Evolutionary conservation across 2,329 filamentous ascomycete genomes (phyloP).

Genomic region (Neonectria coccinea): DNA sequence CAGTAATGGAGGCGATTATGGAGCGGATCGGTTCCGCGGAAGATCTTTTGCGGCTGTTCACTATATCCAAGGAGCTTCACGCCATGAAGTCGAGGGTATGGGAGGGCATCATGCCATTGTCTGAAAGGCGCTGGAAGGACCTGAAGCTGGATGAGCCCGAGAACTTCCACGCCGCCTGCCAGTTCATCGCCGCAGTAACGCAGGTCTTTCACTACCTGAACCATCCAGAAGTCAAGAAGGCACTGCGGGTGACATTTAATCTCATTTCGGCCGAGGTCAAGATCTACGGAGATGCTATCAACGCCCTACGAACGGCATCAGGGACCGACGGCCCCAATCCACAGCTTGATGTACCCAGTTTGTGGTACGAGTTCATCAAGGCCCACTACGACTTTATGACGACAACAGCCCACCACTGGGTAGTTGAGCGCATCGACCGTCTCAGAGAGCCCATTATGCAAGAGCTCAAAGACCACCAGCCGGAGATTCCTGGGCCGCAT

Average conservation of each 20-base stretch:
- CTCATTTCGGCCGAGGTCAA: not conserved
- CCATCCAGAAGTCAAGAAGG: not conserved
- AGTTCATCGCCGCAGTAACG: not conserved
- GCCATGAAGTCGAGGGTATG: conserved; percentile 2
- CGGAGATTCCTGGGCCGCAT: not conserved
- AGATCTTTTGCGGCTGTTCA: not conserved
- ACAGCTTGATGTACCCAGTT: not conserved
- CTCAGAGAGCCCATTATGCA: not conserved
- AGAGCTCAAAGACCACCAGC: not conserved
- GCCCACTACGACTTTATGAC: not conserved
- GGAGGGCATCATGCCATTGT: not conserved
- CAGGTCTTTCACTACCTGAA: not conserved
- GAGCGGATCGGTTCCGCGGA: not conserved
- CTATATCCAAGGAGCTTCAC: not conserved
- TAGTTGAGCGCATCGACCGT: not conserved
- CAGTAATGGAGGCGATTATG: not conserved
- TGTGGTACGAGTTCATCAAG: conserved; percentile 1
- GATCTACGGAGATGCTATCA: not conserved
- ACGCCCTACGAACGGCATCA: not conserved
- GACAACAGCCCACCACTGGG: not conserved
- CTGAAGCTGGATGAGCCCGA: not conserved
- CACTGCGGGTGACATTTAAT: not conserved
- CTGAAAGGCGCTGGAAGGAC: conserved; percentile 3
- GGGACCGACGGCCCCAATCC: not conserved
- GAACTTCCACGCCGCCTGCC: not conserved